A percentile compares a stretch with the other conserved stretches of the same genome.
Conservation (phyloP, 768 basidiomycete genomes). For the Dioszegia aurantiaca region DNA sequence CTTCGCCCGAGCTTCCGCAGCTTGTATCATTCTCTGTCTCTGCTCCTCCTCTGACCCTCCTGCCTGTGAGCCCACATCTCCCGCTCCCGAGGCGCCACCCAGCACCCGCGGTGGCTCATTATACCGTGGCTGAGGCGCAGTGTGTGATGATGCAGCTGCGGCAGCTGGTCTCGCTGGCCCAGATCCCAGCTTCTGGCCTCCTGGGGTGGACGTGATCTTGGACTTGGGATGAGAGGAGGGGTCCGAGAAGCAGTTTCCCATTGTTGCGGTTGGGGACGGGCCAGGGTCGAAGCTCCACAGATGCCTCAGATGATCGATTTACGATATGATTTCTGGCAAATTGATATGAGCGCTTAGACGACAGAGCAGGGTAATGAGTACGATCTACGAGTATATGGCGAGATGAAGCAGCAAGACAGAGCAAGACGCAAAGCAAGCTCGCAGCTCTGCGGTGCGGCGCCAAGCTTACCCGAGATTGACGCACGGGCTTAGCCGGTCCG, state of each 20-base stretch:
- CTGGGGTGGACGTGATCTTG: slow-evolving; percentile 15
- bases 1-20: slow-evolving; percentile 48
- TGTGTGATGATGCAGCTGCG: slow-evolving; percentile 9
- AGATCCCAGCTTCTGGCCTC: slow-evolving; percentile 46
- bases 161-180: slow-evolving; percentile 22
- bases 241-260: slow-evolving; percentile 52
- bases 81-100: too few relatives aligned
- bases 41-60: slow-evolving; percentile 27
- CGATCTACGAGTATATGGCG: too few relatives aligned
- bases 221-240: slow-evolving; percentile 27
- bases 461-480: too few relatives aligned
- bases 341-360: too few relatives aligned
- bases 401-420: too few relatives aligned
- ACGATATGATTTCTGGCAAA: too few relatives aligned
- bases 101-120: slow-evolving; percentile 8
- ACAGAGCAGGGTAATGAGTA: too few relatives aligned
- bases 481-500: too few relatives aligned
- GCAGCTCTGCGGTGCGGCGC: too few relatives aligned
- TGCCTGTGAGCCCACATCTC: slow-evolving; percentile 22
- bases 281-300: too few relatives aligned
- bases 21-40: slow-evolving; percentile 43
- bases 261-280: slow-evolving; percentile 6
- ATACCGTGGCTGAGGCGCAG: slow-evolving; percentile 7
- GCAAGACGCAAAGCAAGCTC: too few relatives aligned
- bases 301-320: too few relatives aligned